Base-by-base conservation (phyloP, 371 early-diverging fungal genomes). In the Mortierella sp. region DNA sequence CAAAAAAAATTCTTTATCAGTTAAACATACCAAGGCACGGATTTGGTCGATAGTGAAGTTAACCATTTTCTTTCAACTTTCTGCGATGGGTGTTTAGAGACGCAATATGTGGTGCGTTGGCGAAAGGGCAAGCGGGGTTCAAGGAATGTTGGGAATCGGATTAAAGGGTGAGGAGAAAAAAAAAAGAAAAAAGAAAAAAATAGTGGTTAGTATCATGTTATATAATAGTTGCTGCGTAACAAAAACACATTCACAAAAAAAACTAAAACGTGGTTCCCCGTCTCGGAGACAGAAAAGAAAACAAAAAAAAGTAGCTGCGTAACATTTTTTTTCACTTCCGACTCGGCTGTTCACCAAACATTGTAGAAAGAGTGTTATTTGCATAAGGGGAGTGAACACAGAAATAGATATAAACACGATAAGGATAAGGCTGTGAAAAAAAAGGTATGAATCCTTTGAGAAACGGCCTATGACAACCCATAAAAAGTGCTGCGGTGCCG, bases 11-110 rank as follows among this genome's bases (percentile, higher is more conserved):
- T 96, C 88, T 59, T 95, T 96, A 70, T 86, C 89, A 49, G 76
- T 58, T 20, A 88, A 96, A 96, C 94, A 97, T 98, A 86, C 99
- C 92, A 90, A 88, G 61, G 78, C 90, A 85, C 91, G 90, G 87
- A 91, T 90, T 81, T 91, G 89, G 79, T 89, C 88, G 71, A 83
- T 77, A 70, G 84, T 85, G 72, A 87, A 87, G 78, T 87, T 86
- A 64, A 86, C 88, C 88, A 87, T 87, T 68, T 71, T 84, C 73
- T 72, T 73, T 78, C 70, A 70, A 68, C 67, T 71, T 74, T 73
- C 93, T 94, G 84, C 97, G 32, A 39, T 51, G 43, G 43, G 43
- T 14, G 18, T 51, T n/a, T 11, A 14, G 47, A 45, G 18, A 40
- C 35, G 73, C 49, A 32, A 59, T 93, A 84, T 96, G 87, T 66